Evolutionary conservation across 306 rosid species (phyloP), one percentile per base, ranked within the genome.

Genomic region (Sphenostylis stenocarpa): DNA sequence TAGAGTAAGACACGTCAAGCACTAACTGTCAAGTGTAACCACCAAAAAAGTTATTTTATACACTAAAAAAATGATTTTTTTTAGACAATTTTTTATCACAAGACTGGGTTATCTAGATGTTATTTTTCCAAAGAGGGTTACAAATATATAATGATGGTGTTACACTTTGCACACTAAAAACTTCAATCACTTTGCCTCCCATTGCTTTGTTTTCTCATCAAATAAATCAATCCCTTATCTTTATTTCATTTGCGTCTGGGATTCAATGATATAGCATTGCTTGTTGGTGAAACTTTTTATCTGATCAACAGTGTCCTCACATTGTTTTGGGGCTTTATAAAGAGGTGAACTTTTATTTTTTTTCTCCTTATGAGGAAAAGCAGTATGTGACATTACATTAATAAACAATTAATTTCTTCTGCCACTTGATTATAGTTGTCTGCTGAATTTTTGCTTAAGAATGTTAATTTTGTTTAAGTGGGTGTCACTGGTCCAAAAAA

Each of bases 251-350:
- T 77, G 64, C 55, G 70, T 81, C 64, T 53, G 49, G 56, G 79
- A 80, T 75, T 75, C 75, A 53, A 28, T 56, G 26, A 77, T 49
- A 39, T 26, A 39, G 33, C 15, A 52, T 51, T 75, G 47, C 26
- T 26, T 77, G 81, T 34, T 77, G 81, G n/a, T 24, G 56, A 77
- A 52, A 29, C 75, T 67, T 81, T 73, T 67, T 77, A 77, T 85
- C 80, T 39, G 41, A 77, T 77, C 67, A 72, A 72, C 62, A 72
- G 66, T 48, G 8, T 67, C 56, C 24, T 21, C 76, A 21, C 38
- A 28, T 64, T 64, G 71, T 53, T 75, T 16, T n/a, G 20, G 47
- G 80, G 21, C 84, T 77, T 80, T 80, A 66, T 20, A 48, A 58
- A 74, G 64, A 67, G 48, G 77, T 67, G 65, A 68, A 38, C 43